Evolutionary conservation across 2,329 filamentous ascomycete species (phyloP), one percentile per base, ranked within the genome.

Genomic region (Pseudocercospora cruenta): DNA sequence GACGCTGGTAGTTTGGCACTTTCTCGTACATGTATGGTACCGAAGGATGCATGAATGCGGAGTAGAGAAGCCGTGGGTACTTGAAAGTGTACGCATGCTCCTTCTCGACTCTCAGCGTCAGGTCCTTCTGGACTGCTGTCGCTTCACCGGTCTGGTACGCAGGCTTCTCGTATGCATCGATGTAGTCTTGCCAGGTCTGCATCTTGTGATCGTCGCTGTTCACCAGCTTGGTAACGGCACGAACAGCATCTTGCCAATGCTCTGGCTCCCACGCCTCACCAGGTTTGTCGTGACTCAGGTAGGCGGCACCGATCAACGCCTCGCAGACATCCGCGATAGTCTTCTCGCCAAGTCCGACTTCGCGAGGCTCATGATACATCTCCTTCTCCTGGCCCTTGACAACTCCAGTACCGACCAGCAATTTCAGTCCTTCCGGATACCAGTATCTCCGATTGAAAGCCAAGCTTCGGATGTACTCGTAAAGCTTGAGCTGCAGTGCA

Each of bases 31-130:
- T 83, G 64, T 84, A 86, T 2, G 91, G 89, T 72, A 92, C 92
- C 0, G 94, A 97, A 0, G 94, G 90, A 74, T 98, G 95, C 31
- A 90, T 90, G 77, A 98, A 96, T 0, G 93, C 94, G 3, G 91
- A 96, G 6, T 91, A 87, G 0, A 96, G 83, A 0, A 98, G 83
- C 2, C 89, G 86, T 5, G 94, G 91, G 69, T 91, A 88, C 1
- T 82, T 85, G 82, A 99, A 99, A 33, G 80, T 81, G 72, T 91
- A 91, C 0, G 82, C 80, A 63, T 90, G 82, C 53, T 86, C 85
- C 19, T 81, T 73, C 47, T 87, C 84, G 21, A 97, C 83, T 69
- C 89, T 85, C 14, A 82, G 79, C 0, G 89, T 90, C 33, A 95
- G 84, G 66, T 93, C 86, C 0, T 84, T 77, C 70, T 97, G 92